Evolutionary conservation across 495 filamentous ascomycete genomes (phyloP), one percentile per base, ranked within the genome.

Genomic region (Penicillium lividum): DNA sequence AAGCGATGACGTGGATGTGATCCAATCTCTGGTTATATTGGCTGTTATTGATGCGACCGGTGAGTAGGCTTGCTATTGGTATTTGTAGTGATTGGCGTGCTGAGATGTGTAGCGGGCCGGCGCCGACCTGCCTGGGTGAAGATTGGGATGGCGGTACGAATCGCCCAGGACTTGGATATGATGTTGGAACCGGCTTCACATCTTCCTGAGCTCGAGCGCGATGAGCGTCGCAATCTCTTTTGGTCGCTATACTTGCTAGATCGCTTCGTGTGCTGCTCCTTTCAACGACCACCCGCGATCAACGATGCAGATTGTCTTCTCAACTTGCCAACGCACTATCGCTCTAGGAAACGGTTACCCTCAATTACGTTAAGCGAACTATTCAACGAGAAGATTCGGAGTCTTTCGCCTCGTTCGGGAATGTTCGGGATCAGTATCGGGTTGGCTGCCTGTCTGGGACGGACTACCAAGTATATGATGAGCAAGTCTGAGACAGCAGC

Each of bases 191-290:
- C 69, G 0, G 52, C 53, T 22, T n/a, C 51, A 1, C 15, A 31
- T 25, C 58, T 73, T 4, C 38, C 57, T 22, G 47, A 45, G 3
- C 31, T 46, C 15, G 68, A 72, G n/a, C 63, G 64, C 38, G 69
- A 70, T 54, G 69, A 72, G 51, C 61, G 67, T 9, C 53, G 71
- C 16, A 60, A 67, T 47, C 48, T 69, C 3, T 74, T 70, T 29
- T 74, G 71, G 71, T 74, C 71, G 7, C 55, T 72, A 16, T 74
- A 72, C 50, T 57, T 74, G 8, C 65, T 72, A 6, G 71, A 74
- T 43, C 63, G 66, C 16, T 62, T 74, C 22, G 64, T 68, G 28
- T 69, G 65, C 25, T 74, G 71, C 53, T 65, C 65, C 13, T 59
- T 62, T 29, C 54, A 57, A 48, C 59, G 68, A 22, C 69, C 71